These are phyloP conservation scores for Acorus gramineus DNA, from an alignment of 106 monocot genomes.

Conservation along the genomic window DNA sequence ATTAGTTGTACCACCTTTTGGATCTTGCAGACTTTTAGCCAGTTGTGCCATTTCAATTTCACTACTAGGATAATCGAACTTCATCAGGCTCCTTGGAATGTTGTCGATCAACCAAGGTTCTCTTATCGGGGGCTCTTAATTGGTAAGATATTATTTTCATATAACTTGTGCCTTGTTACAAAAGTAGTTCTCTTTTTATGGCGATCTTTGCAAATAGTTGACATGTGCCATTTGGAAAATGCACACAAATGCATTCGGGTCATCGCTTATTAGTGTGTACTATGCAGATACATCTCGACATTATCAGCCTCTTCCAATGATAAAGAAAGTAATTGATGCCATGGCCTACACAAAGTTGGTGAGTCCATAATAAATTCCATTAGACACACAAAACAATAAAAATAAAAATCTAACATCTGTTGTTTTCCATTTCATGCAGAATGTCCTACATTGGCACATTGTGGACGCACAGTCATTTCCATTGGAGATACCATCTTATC, in stretches of 20 bases:
- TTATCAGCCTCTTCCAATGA: constrained; percentile 54
- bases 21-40: constrained; percentile 77
- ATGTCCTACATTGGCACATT: constrained; percentile 98
- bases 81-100: constrained; percentile 57
- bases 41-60: constrained; percentile 70
- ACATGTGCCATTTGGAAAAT: neutral
- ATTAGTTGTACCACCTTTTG: neutral
- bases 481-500: constrained; percentile 85
- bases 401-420: neutral
- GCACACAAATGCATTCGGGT: neutral
- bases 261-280: neutral
- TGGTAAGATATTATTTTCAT: constrained; percentile 33
- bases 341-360: constrained; percentile 91
- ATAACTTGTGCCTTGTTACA: neutral
- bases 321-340: constrained; percentile 86
- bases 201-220: neutral
- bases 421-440: constrained; percentile 29
- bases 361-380: constrained; percentile 8
- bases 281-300: constrained; percentile 91
- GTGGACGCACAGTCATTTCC: constrained; percentile 90
- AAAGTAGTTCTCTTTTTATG: neutral
- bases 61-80: constrained; percentile 41
- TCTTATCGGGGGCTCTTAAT: constrained; percentile 83
- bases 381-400: too few relatives aligned
- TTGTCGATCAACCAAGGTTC: constrained; percentile 73